phyloP scores from a whole-genome alignment of 1,284 basidiomycete species.

The Austroboletus novae-zelandiae region DNA sequence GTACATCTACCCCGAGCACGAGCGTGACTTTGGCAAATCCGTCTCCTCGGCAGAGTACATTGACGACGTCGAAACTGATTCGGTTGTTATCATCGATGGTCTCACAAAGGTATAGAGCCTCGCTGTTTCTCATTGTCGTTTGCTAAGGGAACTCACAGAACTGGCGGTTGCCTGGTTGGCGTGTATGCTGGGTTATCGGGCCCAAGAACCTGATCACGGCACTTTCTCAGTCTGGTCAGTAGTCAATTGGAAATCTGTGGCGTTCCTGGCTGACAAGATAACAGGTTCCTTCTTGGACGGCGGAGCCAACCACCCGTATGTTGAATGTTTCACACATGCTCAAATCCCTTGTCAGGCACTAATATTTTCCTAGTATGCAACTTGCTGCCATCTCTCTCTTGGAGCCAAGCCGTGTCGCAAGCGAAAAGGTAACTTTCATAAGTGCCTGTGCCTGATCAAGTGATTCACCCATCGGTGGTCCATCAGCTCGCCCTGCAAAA shows the following conservation, averaged over 20 bases:
- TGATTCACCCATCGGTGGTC: conserved; percentile 3
- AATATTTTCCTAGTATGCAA: conserved; percentile 57
- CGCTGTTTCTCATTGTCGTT: neutral
- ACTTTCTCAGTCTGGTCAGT: conserved; percentile 75
- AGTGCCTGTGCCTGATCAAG: neutral
- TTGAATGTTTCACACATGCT: conserved; percentile 5
- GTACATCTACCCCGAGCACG: conserved; percentile 86
- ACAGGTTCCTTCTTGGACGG: conserved; percentile 83
- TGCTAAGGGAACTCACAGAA: conserved; percentile 45
- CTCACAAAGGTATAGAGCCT: conserved; percentile 72
- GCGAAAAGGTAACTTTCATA: conserved; percentile 57
- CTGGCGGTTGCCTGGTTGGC: conserved; percentile 91
- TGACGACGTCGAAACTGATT: conserved; percentile 81
- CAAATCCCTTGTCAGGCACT: neutral
- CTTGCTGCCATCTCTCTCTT: conserved; percentile 82
- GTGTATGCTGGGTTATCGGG: conserved; percentile 94
- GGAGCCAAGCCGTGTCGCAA: conserved; percentile 62
- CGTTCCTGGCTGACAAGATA: conserved; percentile 10
- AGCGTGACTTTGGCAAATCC: conserved; percentile 72
- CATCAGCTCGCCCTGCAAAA: conserved; percentile 70
- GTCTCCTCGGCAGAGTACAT: conserved; percentile 83
- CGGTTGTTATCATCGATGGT: conserved; percentile 86
- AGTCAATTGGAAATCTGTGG: conserved; percentile 1
- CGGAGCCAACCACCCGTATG: conserved; percentile 85
- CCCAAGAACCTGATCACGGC: conserved; percentile 87